Evolutionary conservation across 2,329 filamentous ascomycete species (phyloP), one percentile per base, ranked within the genome.

Genomic region (Chaetoscypha palmicola): DNA sequence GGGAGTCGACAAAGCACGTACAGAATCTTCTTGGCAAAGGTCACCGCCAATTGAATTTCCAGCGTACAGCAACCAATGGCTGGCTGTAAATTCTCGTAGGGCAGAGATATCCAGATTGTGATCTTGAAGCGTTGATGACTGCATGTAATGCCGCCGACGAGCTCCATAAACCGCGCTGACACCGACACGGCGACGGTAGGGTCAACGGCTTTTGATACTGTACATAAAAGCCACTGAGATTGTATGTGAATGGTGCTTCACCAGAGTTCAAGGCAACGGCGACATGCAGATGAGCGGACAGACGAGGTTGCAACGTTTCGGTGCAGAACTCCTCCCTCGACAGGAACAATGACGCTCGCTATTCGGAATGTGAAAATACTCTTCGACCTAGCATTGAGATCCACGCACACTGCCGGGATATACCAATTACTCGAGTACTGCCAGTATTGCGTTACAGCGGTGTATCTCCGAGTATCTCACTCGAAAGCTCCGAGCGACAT

Each of bases 31-130:
- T 40, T 40, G 38, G 38, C 38, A 39, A 28, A 12, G 26, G 47
- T 48, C 50, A 52, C 47, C 45, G 47, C 50, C 46, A 41, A 42
- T 43, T 47, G 41, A 5, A 17, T 14, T 19, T 11, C 8, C 26
- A 28, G 37, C 45, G 45, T 47, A 44, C 41, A 24, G 23, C 24
- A 37, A 22, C 45, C 45, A 47, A 43, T 38, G 30, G 20, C 7
- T 12, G 14, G 3, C 21, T 8, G 12, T 2, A 2, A 42, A 17
- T 34, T 37, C 20, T 36, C 22, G 35, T 50, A 49, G 43, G 45
- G 45, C 47, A 50, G 45, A 46, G 39, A 35, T 34, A 32, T 36
- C 14, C 26, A 33, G 32, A 14, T 11, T 38, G 23, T 41, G 23
- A 21, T 37, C 34, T 11, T 37, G 30, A 37, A 37, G 41, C 34